phyloP scores from a whole-genome alignment of 768 basidiomycete species.

The Tricholoma terreum region DNA sequence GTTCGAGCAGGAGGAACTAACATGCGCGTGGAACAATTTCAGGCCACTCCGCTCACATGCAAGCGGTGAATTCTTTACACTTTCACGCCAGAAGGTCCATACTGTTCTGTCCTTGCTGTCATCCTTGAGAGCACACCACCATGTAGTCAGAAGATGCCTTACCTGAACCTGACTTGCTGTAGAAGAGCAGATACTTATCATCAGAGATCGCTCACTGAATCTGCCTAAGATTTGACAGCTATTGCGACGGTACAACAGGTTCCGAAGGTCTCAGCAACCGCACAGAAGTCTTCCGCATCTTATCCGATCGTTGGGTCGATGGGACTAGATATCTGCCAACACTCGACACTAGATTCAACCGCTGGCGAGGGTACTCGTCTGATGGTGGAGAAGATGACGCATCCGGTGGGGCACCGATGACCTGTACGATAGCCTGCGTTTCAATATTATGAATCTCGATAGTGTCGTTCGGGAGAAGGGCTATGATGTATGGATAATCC shows the following conservation, averaged over 20 bases:
- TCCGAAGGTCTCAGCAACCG: constrained; percentile 16
- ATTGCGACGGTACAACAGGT: not conserved
- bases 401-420: constrained; percentile 48
- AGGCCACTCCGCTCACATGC: too few species aligned
- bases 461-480: constrained; percentile 74
- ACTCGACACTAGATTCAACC: constrained; percentile 37
- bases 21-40: too few species aligned
- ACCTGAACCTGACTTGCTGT: not conserved
- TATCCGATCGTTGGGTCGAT: constrained; percentile 45
- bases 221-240: constrained; percentile 51
- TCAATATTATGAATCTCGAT: constrained; percentile 82
- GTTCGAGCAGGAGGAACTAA: too few species aligned
- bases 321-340: constrained; percentile 48
- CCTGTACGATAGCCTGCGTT: constrained; percentile 68
- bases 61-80: too few species aligned
- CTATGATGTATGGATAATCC: constrained; percentile 78
- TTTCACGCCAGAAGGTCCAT: too few species aligned
- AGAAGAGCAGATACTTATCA: constrained; percentile 40
- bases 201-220: constrained; percentile 62
- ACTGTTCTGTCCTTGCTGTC: not conserved
- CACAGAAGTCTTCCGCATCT: constrained; percentile 43
- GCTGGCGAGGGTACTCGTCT: constrained; percentile 21
- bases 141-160: not conserved
- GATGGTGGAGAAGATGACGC: constrained; percentile 21
- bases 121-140: not conserved